These are phyloP conservation scores for Diplosphaera chodatii DNA, from an alignment of 139 green algal genomes.

Conservation along the genomic window DNA sequence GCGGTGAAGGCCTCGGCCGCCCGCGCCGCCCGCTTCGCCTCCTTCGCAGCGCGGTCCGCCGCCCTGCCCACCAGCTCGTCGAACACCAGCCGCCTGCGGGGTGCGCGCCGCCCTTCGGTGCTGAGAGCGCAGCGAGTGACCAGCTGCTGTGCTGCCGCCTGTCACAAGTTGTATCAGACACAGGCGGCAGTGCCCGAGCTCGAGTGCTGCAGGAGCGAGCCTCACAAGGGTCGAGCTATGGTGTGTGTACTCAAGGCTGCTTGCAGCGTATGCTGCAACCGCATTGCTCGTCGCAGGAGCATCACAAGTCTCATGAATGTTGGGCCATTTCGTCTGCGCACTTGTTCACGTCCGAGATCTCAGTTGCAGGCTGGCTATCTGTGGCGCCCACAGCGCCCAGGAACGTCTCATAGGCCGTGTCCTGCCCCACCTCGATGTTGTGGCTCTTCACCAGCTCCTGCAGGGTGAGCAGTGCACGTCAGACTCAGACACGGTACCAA, in stretches of 20 bases:
- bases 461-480: not conserved
- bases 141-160: too few species aligned
- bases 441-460: conserved; percentile 39
- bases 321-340: not conserved
- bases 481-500: too few species aligned
- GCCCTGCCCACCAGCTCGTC: conserved; percentile 37
- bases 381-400: conserved; percentile 19
- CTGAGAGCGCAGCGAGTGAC: too few species aligned
- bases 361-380: not conserved
- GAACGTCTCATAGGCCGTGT: conserved; percentile 37
- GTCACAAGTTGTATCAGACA: too few species aligned
- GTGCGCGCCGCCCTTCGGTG: too few species aligned
- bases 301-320: too few species aligned
- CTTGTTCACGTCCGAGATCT: conserved; percentile 1
- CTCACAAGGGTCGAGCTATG: too few species aligned
- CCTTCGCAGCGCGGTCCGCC: conserved; percentile 5
- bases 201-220: too few species aligned
- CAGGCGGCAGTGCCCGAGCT: too few species aligned
- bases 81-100: conserved; percentile 46
- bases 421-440: conserved; percentile 20
- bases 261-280: too few species aligned
- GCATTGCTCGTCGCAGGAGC: too few species aligned
- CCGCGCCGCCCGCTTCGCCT: conserved; percentile 23
- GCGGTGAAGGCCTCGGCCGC: conserved; percentile 32
- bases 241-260: too few species aligned